Conservation (phyloP, 78 protist genomes). For the Cavenderia fasciculata region DNA sequence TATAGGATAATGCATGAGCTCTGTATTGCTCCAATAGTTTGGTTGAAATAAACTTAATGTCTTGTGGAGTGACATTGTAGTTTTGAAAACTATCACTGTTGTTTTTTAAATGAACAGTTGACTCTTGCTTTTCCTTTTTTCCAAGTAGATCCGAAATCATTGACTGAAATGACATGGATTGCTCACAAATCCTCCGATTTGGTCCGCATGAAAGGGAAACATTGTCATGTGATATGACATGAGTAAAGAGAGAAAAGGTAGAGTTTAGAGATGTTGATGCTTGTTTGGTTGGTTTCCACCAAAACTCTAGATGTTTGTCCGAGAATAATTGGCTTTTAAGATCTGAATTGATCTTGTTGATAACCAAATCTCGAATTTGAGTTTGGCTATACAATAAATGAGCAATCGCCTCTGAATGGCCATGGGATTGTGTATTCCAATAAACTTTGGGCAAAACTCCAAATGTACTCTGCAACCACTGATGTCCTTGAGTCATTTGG, state of each 20-base stretch:
- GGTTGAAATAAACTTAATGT: neutral
- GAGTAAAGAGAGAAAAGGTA: neutral
- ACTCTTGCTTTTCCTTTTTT: too few species aligned
- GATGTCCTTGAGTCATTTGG: neutral
- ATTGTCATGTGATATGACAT: neutral
- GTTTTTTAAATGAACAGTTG: too few species aligned
- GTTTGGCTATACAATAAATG: neutral
- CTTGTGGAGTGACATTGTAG: neutral
- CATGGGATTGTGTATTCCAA: neutral
- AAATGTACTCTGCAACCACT: neutral
- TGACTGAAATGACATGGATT: neutral
- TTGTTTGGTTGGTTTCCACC: too few species aligned
- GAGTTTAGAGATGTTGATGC: neutral
- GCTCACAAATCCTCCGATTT: neutral
- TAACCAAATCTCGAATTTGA: constrained; percentile 6
- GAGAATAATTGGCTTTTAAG: neutral
- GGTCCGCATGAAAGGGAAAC: neutral
- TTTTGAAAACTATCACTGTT: too few species aligned
- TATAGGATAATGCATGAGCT: neutral
- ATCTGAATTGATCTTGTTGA: neutral
- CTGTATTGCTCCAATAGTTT: neutral
- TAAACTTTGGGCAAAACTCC: neutral
- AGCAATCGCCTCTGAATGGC: constrained; percentile 16
- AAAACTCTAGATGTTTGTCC: constrained; percentile 1
- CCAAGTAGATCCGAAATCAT: neutral